A percentile compares a stretch with the other conserved stretches of the same genome.
These are phyloP conservation scores for Pseudotsuga menziesii DNA, from an alignment of 75 land plant genomes.

Conservation along the genomic window DNA sequence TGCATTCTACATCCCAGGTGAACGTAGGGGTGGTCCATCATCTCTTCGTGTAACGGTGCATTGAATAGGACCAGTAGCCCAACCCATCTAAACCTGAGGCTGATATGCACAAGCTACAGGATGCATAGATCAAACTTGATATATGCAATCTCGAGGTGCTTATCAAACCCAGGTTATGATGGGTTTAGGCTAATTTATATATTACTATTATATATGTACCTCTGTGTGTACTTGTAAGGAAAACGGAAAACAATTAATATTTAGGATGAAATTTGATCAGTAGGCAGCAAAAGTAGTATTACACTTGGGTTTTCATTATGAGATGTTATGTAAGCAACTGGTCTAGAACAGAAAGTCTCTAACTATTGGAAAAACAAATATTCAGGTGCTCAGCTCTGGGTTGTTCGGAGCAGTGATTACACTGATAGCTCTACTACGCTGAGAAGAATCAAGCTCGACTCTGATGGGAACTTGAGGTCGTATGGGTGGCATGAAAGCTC, in stretches of 20 bases:
- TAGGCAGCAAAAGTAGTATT: background rate
- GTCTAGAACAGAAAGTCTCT: background rate
- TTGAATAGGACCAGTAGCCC: no score
- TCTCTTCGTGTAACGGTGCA: no score
- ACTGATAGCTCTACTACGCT: constrained; percentile 25
- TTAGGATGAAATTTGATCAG: background rate
- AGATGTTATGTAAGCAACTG: no score
- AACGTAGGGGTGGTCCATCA: no score
- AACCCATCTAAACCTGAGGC: no score
- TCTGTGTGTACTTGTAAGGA: background rate
- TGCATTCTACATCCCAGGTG: no score
- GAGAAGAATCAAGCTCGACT: constrained; percentile 42
- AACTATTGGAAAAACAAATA: background rate
- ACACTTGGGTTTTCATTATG: background rate
- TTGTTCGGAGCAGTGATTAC: constrained; percentile 42
- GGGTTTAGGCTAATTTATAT: no score
- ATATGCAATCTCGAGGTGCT: no score
- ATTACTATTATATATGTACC: background rate
- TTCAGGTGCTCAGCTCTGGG: constrained; percentile 11
- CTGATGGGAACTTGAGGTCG: constrained; percentile 66
- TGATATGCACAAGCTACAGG: no score
- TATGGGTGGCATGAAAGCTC: constrained; percentile 33
- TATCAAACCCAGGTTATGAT: no score
- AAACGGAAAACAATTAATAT: background rate
- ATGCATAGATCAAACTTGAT: no score